These are phyloP conservation scores for Ophiostoma novo-ulmi DNA, from an alignment of 2,329 filamentous ascomycete species.

Conservation along the genomic window DNA sequence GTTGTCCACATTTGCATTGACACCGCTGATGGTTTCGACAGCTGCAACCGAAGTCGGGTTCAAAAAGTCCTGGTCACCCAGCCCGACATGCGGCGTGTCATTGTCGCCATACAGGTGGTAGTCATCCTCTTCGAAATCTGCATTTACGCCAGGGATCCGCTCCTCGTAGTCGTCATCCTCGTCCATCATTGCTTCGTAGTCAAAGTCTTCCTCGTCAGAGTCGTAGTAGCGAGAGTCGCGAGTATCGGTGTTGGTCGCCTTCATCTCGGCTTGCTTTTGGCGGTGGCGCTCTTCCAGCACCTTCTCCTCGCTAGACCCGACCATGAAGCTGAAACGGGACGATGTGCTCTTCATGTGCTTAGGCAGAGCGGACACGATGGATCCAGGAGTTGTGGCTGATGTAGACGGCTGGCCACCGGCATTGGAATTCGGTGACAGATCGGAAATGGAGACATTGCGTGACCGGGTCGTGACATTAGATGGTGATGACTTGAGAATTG, in stretches of 20 bases:
- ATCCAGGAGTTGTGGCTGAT: conserved; percentile 20
- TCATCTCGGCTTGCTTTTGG: conserved; percentile 59
- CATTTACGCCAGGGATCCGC: conserved; percentile 55
- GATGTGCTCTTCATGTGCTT: conserved; percentile 70
- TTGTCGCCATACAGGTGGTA: conserved; percentile 34
- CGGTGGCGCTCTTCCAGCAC: conserved; percentile 68
- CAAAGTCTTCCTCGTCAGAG: conserved; percentile 56
- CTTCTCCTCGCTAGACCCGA: conserved; percentile 62
- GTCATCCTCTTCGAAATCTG: conserved; percentile 41
- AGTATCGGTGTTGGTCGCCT: conserved; percentile 35
- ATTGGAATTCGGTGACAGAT: conserved; percentile 42
- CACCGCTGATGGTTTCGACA: conserved; percentile 47
- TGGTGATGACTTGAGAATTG: conserved; percentile 31
- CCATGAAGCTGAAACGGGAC: conserved; percentile 76
- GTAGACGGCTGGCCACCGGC: conserved; percentile 10
- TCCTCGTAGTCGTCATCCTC: conserved; percentile 63
- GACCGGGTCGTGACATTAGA: conserved; percentile 43
- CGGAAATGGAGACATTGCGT: conserved; percentile 49
- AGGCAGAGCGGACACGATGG: conserved; percentile 43
- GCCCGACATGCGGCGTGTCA: conserved; percentile 22
- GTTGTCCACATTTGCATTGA: not conserved
- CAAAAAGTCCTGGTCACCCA: conserved; percentile 7
- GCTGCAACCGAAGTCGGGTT: conserved; percentile 22
- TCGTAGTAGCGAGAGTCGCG: conserved; percentile 56
- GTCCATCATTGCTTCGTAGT: conserved; percentile 61